Percentiles rank a stretch among this genome's conserved stretches.
phyloP scores from a whole-genome alignment of 805 yeast species.

The Osmozyma mogii region DNA sequence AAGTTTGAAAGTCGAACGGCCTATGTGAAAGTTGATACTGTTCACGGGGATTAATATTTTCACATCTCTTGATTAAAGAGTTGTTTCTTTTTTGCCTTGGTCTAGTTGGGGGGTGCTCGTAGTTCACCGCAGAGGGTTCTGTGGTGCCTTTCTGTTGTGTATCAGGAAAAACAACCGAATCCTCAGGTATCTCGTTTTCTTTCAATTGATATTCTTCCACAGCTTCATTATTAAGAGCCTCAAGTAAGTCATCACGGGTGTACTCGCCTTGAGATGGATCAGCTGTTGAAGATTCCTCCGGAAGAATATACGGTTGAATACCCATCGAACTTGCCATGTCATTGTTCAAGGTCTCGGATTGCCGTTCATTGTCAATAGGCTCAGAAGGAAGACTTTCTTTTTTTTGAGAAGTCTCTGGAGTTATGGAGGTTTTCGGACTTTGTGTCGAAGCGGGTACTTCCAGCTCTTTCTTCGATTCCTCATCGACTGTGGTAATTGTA shows the following conservation, averaged over 20 bases:
- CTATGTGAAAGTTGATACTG: conserved; percentile 35
- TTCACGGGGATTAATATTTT: conserved; percentile 21
- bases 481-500: background rate
- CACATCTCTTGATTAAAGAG: conserved; percentile 7
- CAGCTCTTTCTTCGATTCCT: conserved; percentile 1
- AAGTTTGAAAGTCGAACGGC: conserved; percentile 77
- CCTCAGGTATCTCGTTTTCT: background rate
- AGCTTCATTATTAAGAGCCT: conserved; percentile 6
- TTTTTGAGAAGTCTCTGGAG: conserved; percentile 1
- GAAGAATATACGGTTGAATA: conserved; percentile 15
- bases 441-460: background rate
- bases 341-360: conserved; percentile 3
- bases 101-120: background rate
- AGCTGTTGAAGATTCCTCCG: conserved; percentile 1
- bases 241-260: conserved; percentile 1
- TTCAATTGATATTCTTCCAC: conserved; percentile 6
- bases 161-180: background rate
- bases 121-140: background rate
- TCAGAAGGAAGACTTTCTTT: conserved; percentile 3
- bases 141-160: background rate
- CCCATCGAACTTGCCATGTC: too few species aligned
- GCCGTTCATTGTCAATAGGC: conserved; percentile 1
- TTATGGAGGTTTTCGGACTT: conserved; percentile 1
- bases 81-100: conserved; percentile 5
- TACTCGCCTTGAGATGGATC: background rate